phyloP scores from a whole-genome alignment of 257 asterid genomes.

The Solanum sitiens region DNA sequence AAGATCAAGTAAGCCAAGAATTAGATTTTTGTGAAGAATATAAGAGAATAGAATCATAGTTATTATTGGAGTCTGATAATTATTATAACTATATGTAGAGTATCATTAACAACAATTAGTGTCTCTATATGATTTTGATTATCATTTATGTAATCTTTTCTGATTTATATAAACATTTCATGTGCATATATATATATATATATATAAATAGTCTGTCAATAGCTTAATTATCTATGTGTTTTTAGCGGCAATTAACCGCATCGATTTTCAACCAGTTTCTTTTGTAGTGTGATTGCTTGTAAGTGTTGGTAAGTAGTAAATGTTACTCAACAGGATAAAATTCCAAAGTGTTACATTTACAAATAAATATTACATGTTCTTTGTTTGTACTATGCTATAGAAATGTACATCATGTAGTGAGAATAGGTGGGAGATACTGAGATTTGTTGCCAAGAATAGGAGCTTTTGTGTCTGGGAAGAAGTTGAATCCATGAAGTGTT shows the following conservation, averaged over 20 bases:
- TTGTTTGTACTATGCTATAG: neutral
- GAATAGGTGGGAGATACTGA: slow-evolving; percentile 51
- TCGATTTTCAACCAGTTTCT: neutral
- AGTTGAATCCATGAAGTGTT: slow-evolving; percentile 38
- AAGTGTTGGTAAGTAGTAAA: neutral
- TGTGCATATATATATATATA: neutral
- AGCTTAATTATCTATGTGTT: neutral
- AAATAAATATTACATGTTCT: neutral
- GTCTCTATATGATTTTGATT: neutral
- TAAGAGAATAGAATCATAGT: neutral
- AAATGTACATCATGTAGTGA: slow-evolving; percentile 41
- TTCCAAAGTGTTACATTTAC: neutral
- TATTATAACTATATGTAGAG: neutral
- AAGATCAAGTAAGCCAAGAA: neutral
- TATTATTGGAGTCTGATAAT: neutral
- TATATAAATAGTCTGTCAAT: neutral
- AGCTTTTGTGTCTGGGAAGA: slow-evolving; percentile 86
- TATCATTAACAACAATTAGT: neutral
- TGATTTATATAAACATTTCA: neutral
- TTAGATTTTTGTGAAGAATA: neutral
- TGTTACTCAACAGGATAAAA: neutral
- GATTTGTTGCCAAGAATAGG: slow-evolving; percentile 56
- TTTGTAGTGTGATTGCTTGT: neutral
- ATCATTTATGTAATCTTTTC: neutral
- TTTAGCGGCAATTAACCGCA: too few species aligned